phyloP scores from a whole-genome alignment of 2,329 filamentous ascomycete species.

The Botrytis cinerea region DNA sequence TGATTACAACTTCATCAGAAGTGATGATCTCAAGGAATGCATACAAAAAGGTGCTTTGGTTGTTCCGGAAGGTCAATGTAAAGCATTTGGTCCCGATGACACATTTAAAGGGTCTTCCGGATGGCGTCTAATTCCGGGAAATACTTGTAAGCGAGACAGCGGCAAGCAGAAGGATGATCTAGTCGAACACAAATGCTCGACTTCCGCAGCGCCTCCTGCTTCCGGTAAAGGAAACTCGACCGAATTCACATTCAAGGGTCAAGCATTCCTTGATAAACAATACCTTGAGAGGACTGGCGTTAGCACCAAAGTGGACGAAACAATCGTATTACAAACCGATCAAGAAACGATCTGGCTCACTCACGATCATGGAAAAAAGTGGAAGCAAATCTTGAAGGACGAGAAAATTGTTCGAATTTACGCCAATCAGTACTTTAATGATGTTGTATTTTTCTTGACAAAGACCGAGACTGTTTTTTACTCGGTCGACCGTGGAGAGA shows the following conservation, averaged over 20 bases:
- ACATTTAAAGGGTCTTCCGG: constrained; percentile 85
- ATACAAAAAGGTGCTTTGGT: constrained; percentile 59
- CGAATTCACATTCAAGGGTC: constrained; percentile 63
- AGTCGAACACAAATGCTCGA: constrained; percentile 76
- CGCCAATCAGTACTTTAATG: constrained; percentile 78
- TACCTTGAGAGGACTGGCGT: constrained; percentile 79
- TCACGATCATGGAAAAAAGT: constrained; percentile 84
- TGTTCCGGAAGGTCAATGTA: constrained; percentile 73
- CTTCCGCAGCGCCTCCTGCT: constrained; percentile 55
- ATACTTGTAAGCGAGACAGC: constrained; percentile 64
- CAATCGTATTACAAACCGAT: constrained; percentile 55
- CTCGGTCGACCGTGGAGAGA: constrained; percentile 75
- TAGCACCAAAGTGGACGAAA: constrained; percentile 70
- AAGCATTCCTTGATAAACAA: constrained; percentile 55
- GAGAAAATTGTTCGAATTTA: constrained; percentile 71
- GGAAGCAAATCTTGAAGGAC: constrained; percentile 70
- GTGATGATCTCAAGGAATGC: constrained; percentile 68
- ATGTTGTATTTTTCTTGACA: constrained; percentile 85
- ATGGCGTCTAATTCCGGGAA: constrained; percentile 87
- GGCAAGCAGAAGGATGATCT: constrained; percentile 68
- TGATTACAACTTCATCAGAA: constrained; percentile 83
- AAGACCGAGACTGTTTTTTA: constrained; percentile 67
- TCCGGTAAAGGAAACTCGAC: constrained; percentile 67
- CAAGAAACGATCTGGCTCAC: constrained; percentile 65
- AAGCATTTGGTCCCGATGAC: constrained; percentile 51